phyloP scores from a whole-genome alignment of 2,329 filamentous ascomycete genomes.

The Fusarium pseudograminearum region DNA sequence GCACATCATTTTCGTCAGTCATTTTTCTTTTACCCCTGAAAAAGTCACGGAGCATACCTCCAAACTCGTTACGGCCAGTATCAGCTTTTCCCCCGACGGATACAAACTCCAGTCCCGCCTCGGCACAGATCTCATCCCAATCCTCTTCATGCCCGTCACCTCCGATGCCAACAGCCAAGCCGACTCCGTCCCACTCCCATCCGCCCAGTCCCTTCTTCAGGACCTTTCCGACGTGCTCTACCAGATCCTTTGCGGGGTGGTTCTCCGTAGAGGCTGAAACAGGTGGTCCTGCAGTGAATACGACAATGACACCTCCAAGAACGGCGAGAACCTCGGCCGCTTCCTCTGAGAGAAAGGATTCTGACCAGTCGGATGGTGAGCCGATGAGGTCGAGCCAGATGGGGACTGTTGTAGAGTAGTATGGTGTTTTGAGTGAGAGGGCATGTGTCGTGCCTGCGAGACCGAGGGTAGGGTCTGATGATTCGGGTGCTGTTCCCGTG shows the following conservation, averaged over 20 bases:
- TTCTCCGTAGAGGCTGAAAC: slow-evolving; percentile 22
- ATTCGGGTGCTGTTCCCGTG: slow-evolving; percentile 59
- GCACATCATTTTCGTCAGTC: slow-evolving; percentile 30
- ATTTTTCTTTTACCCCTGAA: neutral
- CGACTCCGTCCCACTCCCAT: slow-evolving; percentile 73
- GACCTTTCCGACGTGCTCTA: slow-evolving; percentile 66
- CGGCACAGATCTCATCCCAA: slow-evolving; percentile 71
- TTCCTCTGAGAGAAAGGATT: slow-evolving; percentile 69
- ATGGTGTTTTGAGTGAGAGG: slow-evolving; percentile 67
- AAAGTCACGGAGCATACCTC: slow-evolving; percentile 57
- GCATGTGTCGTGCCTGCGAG: slow-evolving; percentile 71
- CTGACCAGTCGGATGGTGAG: slow-evolving; percentile 65
- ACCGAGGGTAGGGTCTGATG: slow-evolving; percentile 53
- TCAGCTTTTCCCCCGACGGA: slow-evolving; percentile 59
- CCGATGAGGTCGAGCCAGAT: slow-evolving; percentile 75
- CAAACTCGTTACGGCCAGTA: slow-evolving; percentile 66
- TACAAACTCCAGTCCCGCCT: slow-evolving; percentile 72
- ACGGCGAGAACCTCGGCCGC: slow-evolving; percentile 71
- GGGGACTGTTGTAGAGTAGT: slow-evolving; percentile 71
- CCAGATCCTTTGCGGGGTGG: slow-evolving; percentile 55
- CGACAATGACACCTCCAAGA: slow-evolving; percentile 68
- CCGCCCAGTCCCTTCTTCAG: slow-evolving; percentile 69
- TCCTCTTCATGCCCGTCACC: slow-evolving; percentile 62
- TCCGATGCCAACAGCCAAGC: slow-evolving; percentile 69
- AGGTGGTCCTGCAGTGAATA: slow-evolving; percentile 50